Evolutionary conservation across 2,329 filamentous ascomycete species (phyloP).

Genomic region (Ophiostoma triangulosporum): DNA sequence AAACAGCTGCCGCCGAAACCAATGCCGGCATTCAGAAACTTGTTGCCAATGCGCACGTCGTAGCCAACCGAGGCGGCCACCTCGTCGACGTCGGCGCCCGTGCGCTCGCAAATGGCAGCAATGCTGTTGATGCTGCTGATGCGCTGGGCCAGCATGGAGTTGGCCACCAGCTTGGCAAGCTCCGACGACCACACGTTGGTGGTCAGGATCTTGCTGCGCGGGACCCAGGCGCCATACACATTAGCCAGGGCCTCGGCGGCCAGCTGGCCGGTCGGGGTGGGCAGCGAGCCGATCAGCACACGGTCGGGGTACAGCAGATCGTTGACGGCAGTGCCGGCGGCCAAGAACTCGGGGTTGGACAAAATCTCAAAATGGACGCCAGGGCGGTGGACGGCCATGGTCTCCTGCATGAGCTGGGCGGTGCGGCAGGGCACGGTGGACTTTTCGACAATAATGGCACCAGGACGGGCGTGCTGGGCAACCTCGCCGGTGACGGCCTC

Average conservation of each 20-base stretch:
- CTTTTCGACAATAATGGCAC: slow-evolving; percentile 69
- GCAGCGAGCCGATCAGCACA: slow-evolving; percentile 58
- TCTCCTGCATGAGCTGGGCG: slow-evolving; percentile 54
- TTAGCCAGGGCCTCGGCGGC: slow-evolving; percentile 51
- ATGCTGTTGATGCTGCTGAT: slow-evolving; percentile 73
- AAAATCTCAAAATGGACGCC: slow-evolving; percentile 59
- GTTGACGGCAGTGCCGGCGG: slow-evolving; percentile 61
- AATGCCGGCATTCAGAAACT: slow-evolving; percentile 60
- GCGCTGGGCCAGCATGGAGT: slow-evolving; percentile 67
- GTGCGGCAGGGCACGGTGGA: slow-evolving; percentile 68
- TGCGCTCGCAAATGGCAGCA: slow-evolving; percentile 65
- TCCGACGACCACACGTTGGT: slow-evolving; percentile 69
- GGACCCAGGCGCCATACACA: slow-evolving; percentile 61
- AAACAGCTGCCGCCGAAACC: slow-evolving; percentile 75
- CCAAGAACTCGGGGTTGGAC: slow-evolving; percentile 71
- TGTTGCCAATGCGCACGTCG: slow-evolving; percentile 57
- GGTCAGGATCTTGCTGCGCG: slow-evolving; percentile 50
- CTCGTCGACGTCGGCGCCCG: slow-evolving; percentile 63
- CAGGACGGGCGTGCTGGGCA: slow-evolving; percentile 49
- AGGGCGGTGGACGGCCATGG: slow-evolving; percentile 45
- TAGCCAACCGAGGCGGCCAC: slow-evolving; percentile 53
- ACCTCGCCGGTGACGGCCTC: slow-evolving; percentile 57
- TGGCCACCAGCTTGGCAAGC: slow-evolving; percentile 64
- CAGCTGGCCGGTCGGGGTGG: slow-evolving; percentile 42
- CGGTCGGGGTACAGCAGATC: slow-evolving; percentile 60